A percentile compares a stretch with the other conserved stretches of the same genome.
These are phyloP conservation scores for Backusella westeae DNA, from an alignment of 192 early-diverging fungal species.

Conservation along the genomic window DNA sequence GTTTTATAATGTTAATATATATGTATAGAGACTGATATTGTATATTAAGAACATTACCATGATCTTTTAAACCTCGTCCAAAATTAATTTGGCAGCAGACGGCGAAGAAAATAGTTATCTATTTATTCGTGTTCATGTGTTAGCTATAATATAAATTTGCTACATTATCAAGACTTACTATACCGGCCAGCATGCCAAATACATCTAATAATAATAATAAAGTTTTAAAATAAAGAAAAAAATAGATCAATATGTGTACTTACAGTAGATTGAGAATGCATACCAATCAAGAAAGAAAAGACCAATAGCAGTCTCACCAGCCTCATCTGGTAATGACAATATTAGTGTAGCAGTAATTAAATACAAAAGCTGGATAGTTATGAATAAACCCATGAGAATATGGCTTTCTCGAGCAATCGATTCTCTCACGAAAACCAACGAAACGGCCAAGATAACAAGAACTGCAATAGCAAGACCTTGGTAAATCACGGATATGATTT, in stretches of 20 bases:
- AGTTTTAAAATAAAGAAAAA: neutral
- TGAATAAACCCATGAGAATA: neutral
- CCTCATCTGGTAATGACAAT: neutral
- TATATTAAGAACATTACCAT: neutral
- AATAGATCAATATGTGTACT: neutral
- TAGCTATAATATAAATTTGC: neutral
- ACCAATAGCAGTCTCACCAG: neutral
- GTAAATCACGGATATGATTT: neutral
- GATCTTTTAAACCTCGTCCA: neutral
- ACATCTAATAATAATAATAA: neutral
- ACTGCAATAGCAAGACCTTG: neutral
- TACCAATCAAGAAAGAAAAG: conserved; percentile 3
- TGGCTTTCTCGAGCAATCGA: neutral
- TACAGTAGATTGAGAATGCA: neutral
- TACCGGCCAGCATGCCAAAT: neutral
- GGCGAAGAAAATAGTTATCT: neutral
- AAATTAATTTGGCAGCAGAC: neutral
- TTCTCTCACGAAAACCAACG: neutral
- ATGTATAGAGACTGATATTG: neutral
- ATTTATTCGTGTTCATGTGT: neutral
- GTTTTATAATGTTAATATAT: neutral
- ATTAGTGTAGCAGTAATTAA: neutral
- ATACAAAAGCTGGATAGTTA: neutral
- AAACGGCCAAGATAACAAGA: neutral
- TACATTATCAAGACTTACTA: neutral